Evolutionary conservation across 441 rosid species (phyloP).

Genomic region (Lepidium campestre): DNA sequence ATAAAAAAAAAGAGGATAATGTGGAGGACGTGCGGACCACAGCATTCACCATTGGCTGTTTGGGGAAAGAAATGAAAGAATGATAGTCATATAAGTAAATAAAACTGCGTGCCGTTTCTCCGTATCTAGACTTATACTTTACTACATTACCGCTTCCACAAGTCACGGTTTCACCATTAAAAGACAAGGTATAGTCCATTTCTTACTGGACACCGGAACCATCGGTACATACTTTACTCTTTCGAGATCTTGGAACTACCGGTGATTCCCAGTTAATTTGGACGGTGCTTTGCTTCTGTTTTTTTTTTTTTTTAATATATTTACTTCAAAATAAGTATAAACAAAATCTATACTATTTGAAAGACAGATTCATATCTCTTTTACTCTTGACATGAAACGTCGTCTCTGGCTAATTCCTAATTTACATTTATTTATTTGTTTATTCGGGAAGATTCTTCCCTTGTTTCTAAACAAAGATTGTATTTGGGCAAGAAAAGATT

Average conservation of each 20-base stretch:
- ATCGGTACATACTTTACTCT: slow-evolving; percentile 8
- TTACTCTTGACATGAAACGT: neutral
- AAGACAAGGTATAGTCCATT: slow-evolving; percentile 12
- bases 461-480: slow-evolving; percentile 1
- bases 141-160: slow-evolving; percentile 26
- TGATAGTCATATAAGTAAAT: neutral
- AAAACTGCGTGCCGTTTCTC: slow-evolving; percentile 22
- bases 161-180: slow-evolving; percentile 24
- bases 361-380: neutral
- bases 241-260: neutral
- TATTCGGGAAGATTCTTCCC: slow-evolving; percentile 4
- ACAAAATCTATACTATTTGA: neutral
- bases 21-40: slow-evolving; percentile 23
- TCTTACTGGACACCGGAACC: slow-evolving; percentile 26
- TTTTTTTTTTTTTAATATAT: neutral
- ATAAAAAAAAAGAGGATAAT: slow-evolving; percentile 21
- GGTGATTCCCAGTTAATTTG: slow-evolving; percentile 8
- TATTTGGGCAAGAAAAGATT: neutral
- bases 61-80: neutral
- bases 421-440: neutral
- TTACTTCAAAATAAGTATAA: neutral
- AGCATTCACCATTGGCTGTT: slow-evolving; percentile 16
- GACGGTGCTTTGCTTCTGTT: slow-evolving; percentile 16
- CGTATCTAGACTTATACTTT: neutral
- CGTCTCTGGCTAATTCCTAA: neutral